Evolutionary conservation across 768 basidiomycete genomes (phyloP).

Genomic region (Phylloporus rhodoxanthus): DNA sequence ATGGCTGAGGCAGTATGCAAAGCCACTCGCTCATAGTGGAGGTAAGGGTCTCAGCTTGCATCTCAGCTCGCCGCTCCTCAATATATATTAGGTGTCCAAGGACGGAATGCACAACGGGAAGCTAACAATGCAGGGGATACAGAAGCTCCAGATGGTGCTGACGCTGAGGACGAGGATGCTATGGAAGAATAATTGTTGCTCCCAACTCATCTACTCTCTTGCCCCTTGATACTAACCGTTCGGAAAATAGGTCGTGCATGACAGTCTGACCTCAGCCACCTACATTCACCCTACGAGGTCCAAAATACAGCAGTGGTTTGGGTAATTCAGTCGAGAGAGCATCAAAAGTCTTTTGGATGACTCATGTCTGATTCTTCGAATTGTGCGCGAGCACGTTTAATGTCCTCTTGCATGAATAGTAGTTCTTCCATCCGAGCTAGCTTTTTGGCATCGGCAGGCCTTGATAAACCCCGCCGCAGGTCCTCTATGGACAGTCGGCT

Average conservation of each 20-base stretch:
- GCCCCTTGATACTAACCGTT: background rate
- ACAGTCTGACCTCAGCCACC: background rate
- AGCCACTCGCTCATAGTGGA: slow-evolving; percentile 70
- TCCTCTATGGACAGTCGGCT: slow-evolving; percentile 82
- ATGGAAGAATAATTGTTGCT: slow-evolving; percentile 59
- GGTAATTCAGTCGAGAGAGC: background rate
- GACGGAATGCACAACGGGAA: slow-evolving; percentile 34
- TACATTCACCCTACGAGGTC: background rate
- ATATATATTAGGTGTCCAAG: slow-evolving; percentile 45
- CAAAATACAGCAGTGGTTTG: slow-evolving; percentile 4
- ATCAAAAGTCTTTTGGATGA: slow-evolving; percentile 43
- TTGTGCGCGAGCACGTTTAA: slow-evolving; percentile 79
- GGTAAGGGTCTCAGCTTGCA: slow-evolving; percentile 39
- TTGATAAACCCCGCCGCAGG: slow-evolving; percentile 69
- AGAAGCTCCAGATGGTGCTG: slow-evolving; percentile 27
- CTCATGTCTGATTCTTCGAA: slow-evolving; percentile 56
- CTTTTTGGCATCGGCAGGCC: slow-evolving; percentile 87
- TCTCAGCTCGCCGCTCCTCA: slow-evolving; percentile 1
- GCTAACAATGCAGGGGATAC: slow-evolving; percentile 16
- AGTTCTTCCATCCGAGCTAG: slow-evolving; percentile 89
- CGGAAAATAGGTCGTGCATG: background rate
- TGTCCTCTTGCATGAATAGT: slow-evolving; percentile 90
- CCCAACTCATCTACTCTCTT: background rate
- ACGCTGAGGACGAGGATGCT: slow-evolving; percentile 39
- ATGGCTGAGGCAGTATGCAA: slow-evolving; percentile 79